phyloP scores from a whole-genome alignment of 805 yeast genomes.

The Ogataea thermomethanolica region DNA sequence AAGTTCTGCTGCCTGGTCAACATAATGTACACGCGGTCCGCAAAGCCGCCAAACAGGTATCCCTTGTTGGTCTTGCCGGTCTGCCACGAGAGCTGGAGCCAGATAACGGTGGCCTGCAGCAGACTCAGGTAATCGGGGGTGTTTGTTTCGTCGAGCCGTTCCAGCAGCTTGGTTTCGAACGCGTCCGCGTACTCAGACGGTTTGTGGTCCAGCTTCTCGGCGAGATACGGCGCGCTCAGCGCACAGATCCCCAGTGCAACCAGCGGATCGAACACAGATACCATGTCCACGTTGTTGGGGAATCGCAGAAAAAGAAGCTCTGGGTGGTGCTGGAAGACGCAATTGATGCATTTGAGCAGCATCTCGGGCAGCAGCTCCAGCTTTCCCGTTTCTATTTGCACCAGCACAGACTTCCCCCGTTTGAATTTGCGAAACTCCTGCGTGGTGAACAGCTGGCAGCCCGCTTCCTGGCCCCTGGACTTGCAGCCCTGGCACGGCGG shows the following conservation, averaged over 20 bases:
- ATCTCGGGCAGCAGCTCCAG: constrained; percentile 2
- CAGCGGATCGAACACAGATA: constrained; percentile 10
- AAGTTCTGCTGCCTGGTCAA: constrained; percentile 8
- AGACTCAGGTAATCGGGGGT: constrained; percentile 12
- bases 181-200: neutral
- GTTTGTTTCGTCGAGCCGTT: constrained; percentile 4
- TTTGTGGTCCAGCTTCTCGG: neutral
- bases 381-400: neutral
- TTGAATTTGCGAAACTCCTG: constrained; percentile 14
- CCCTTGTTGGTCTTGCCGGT: constrained; percentile 17
- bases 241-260: constrained; percentile 13
- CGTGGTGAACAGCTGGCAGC: constrained; percentile 15
- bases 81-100: constrained; percentile 16
- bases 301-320: constrained; percentile 15
- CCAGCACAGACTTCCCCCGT: neutral
- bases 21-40: constrained; percentile 11
- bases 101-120: constrained; percentile 13
- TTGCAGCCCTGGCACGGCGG: constrained; percentile 16
- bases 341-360: constrained; percentile 3
- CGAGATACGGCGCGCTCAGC: constrained; percentile 11
- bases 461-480: constrained; percentile 3
- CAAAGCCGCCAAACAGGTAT: constrained; percentile 17
- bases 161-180: constrained; percentile 10
- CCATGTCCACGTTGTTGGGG: constrained; percentile 7
- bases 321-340: constrained; percentile 11